Evolutionary conservation across 2,329 filamentous ascomycete genomes (phyloP), one percentile per base, ranked within the genome.

Genomic region (Calonectria pseudoreteaudii): DNA sequence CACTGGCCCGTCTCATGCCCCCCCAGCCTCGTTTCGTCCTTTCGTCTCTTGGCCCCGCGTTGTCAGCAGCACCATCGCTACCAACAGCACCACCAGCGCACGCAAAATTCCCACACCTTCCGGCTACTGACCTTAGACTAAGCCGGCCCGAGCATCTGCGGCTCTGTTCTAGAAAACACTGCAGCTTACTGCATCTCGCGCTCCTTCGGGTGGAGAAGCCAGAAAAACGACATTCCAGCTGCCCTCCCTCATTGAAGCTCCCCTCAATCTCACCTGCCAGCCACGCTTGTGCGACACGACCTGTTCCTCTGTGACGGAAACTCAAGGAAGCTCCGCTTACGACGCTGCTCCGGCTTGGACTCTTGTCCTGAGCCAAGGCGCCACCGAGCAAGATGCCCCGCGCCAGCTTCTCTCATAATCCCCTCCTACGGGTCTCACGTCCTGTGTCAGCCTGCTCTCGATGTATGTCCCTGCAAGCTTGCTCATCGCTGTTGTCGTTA

Each of bases 401-500:
- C 74, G 84, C 84, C 68, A 88, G 87, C 81, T 86, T 89, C 82
- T 87, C 86, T 30, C 86, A 88, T 71, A 89, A 91, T 66, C 92
- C 93, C 47, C 85, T 93, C 66, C 86, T 95, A 74, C 91, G 92
- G 83, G 94, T 96, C 76, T 95, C 94, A 81, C 90, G 94, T 76
- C 94, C 94, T 4, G 94, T 95, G 47, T 94, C 94, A 68, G 94
- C 94, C 31, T 96, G 94, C 85, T 94, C 94, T 68, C 89, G 94
- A 87, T 96, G 94, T 89, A 79, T 85, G 87, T 82, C 36, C 14
- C 62, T 47, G 52, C 11, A 34, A 60, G 11, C 16, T 34, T 60
- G 38, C 31, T 31, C 36, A 62, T 66, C 52, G 11, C 72, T 75
- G 62, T 74, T 56, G n/a, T 14, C 47, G 9, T 49, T 30, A 20